Conservation (phyloP, 2,329 filamentous ascomycete species). For the Pseudocercospora ulei region DNA sequence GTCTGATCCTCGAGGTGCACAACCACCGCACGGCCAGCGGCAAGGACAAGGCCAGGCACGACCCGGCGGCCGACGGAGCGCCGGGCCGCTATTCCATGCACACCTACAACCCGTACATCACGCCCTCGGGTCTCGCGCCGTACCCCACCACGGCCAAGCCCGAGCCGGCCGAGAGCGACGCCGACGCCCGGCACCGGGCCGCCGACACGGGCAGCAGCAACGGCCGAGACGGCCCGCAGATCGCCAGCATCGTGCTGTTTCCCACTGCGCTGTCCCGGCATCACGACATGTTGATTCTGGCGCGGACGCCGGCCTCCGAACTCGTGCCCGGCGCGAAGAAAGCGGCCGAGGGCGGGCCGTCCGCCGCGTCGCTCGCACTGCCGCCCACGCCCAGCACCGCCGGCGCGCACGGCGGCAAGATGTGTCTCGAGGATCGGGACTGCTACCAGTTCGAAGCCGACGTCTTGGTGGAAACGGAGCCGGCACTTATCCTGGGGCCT, state of each 20-base stretch:
- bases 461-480: conserved; percentile 61
- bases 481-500: conserved; percentile 67
- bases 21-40: conserved; percentile 64
- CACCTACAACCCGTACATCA: conserved; percentile 82
- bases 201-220: conserved; percentile 39
- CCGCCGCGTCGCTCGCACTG: conserved; percentile 46
- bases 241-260: conserved; percentile 72
- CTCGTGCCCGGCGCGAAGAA: conserved; percentile 41
- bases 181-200: conserved; percentile 20
- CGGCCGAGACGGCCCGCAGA: conserved; percentile 43
- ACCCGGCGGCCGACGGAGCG: conserved; percentile 48
- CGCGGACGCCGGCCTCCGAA: conserved; percentile 54
- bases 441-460: conserved; percentile 66
- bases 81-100: conserved; percentile 72
- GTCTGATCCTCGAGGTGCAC: conserved; percentile 87
- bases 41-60: conserved; percentile 36
- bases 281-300: conserved; percentile 65
- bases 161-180: conserved; percentile 38
- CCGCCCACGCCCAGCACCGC: conserved; percentile 20
- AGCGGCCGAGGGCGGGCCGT: conserved; percentile 34
- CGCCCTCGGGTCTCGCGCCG: conserved; percentile 73
- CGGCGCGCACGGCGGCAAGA: conserved; percentile 49
- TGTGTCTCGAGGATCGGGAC: conserved; percentile 66
- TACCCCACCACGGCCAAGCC: conserved; percentile 45
- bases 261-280: conserved; percentile 69